Conservation (phyloP, 495 filamentous ascomycete species). For the Xylaria curta region DNA sequence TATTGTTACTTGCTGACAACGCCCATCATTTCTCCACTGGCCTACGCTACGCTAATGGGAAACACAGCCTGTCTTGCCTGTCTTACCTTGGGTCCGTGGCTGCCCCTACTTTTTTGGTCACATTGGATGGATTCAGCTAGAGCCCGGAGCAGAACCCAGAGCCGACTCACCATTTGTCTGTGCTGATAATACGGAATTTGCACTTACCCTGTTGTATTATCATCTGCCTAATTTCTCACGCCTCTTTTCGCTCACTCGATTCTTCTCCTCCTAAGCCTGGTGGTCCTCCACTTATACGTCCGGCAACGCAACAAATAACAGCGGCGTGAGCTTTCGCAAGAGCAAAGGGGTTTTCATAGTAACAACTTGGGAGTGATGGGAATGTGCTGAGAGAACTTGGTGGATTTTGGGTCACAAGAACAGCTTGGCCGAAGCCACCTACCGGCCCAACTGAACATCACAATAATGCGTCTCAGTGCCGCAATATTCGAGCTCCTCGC, state of each 20-base stretch:
- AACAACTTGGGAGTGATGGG: not conserved
- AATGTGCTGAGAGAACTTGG: conserved; percentile 21
- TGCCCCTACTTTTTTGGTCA: conserved; percentile 34
- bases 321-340: not conserved
- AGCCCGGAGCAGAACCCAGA: not conserved
- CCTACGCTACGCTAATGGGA: conserved; percentile 15
- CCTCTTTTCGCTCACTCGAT: conserved; percentile 3
- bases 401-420: conserved; percentile 31
- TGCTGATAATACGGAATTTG: conserved; percentile 1
- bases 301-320: not conserved
- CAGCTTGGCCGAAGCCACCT: conserved; percentile 30
- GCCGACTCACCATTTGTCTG: not conserved
- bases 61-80: conserved; percentile 19
- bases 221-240: conserved; percentile 1
- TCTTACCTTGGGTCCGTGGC: conserved; percentile 26
- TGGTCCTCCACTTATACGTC: not conserved
- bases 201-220: not conserved
- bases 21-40: conserved; percentile 17
- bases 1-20: conserved; percentile 2
- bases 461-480: conserved; percentile 40
- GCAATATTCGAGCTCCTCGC: conserved; percentile 35
- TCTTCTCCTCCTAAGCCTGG: conserved; percentile 11
- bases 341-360: not conserved
- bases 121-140: conserved; percentile 26
- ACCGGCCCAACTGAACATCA: conserved; percentile 22